phyloP scores from a whole-genome alignment of 306 rosid genomes.

The Rosa rugosa region DNA sequence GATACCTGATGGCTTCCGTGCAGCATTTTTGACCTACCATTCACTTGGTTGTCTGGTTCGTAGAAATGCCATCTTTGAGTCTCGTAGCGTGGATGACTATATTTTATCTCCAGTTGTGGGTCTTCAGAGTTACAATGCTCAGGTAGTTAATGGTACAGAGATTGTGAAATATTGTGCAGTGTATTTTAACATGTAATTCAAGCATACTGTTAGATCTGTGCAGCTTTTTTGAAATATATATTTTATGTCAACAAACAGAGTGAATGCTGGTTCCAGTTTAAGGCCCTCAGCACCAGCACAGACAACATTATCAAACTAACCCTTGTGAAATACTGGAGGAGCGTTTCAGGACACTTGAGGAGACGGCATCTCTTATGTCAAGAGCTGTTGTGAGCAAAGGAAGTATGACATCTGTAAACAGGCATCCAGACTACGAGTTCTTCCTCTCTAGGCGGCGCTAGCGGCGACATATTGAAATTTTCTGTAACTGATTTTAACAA shows the following conservation, averaged over 20 bases:
- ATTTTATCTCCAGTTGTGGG: conserved; percentile 64
- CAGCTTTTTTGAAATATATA: conserved; percentile 1
- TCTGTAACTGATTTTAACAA: not conserved
- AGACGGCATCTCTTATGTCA: conserved; percentile 74
- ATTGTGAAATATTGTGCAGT: too few relatives aligned
- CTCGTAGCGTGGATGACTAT: conserved; percentile 33
- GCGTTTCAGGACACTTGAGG: conserved; percentile 67
- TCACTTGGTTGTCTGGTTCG: conserved; percentile 69
- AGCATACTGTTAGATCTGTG: not conserved
- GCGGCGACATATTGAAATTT: conserved; percentile 21
- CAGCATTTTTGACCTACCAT: conserved; percentile 87
- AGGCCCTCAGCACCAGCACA: conserved; percentile 28
- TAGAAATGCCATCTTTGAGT: conserved; percentile 41
- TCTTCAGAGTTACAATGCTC: too few relatives aligned
- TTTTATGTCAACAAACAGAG: conserved; percentile 45
- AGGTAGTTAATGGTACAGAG: too few relatives aligned
- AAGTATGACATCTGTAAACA: conserved; percentile 42
- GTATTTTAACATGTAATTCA: too few relatives aligned
- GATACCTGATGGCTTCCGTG: conserved; percentile 81
- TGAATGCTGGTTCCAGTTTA: conserved; percentile 74
- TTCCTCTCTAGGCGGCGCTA: conserved; percentile 62
- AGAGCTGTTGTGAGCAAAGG: conserved; percentile 68
- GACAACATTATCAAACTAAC: conserved; percentile 33
- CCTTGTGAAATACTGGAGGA: conserved; percentile 43
- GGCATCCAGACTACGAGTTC: conserved; percentile 77